Conservation (phyloP, 257 asterid genomes). For the Fraxinus pennsylvanica region DNA sequence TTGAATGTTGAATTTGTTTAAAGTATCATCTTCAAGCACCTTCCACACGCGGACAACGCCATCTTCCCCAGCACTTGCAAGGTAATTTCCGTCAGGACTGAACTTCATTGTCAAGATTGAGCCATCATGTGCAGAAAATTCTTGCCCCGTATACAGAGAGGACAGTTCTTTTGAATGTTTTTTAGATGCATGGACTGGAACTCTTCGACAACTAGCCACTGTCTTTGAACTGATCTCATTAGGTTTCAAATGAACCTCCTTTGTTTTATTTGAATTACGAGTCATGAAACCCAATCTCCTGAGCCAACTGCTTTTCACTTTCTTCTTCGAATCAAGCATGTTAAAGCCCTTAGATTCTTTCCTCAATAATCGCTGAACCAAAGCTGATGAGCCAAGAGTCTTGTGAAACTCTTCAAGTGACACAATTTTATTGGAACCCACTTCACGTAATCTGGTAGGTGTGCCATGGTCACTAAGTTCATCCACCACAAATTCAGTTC, state of each 20-base stretch:
- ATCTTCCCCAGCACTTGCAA: conserved; percentile 96
- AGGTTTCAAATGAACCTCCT: conserved; percentile 40
- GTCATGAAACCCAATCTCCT: conserved; percentile 41
- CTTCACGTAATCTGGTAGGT: conserved; percentile 45
- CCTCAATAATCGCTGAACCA: conserved; percentile 53
- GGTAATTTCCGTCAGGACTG: conserved; percentile 74
- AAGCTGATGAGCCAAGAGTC: conserved; percentile 55
- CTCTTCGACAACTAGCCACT: conserved; percentile 36
- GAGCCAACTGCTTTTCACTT: conserved; percentile 59
- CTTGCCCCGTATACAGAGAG: conserved; percentile 69
- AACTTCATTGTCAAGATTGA: conserved; percentile 86
- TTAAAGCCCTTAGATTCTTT: conserved; percentile 41
- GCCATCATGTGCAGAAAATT: conserved; percentile 83
- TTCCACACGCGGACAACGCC: conserved; percentile 87
- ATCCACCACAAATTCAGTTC: conserved; percentile 51
- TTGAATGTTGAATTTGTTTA: conserved; percentile 37
- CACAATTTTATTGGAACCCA: conserved; percentile 57
- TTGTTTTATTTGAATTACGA: conserved; percentile 39
- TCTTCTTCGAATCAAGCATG: conserved; percentile 44
- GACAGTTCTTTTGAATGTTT: conserved; percentile 71
- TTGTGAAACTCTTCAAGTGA: conserved; percentile 68
- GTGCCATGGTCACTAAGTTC: conserved; percentile 47
- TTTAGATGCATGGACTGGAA: conserved; percentile 45
- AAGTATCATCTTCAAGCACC: conserved; percentile 70
- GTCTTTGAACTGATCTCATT: conserved; percentile 25